A percentile compares a stretch with the other conserved stretches of the same genome.
Conservation (phyloP, 768 basidiomycete genomes). For the Kwoniella newhampshirensis region DNA sequence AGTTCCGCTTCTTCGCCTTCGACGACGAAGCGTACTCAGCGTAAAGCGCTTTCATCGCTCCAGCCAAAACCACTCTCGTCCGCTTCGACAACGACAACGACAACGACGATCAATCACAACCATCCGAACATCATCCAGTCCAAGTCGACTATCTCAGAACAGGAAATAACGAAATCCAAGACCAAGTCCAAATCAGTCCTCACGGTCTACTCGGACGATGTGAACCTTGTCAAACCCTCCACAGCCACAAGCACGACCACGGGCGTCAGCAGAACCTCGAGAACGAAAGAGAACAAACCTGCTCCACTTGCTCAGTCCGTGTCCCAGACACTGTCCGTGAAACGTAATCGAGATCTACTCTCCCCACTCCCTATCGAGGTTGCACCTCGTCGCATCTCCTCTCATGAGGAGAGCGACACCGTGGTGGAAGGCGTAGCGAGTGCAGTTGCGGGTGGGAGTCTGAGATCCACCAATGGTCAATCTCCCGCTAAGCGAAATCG, state of each 20-base stretch:
- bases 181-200: no score
- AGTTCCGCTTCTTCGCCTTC: not conserved
- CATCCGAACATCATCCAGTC: no score
- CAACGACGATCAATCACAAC: no score
- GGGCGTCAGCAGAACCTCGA: no score
- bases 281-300: no score
- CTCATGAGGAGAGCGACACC: not conserved
- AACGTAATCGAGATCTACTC: slow-evolving; percentile 10
- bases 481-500: slow-evolving; percentile 11
- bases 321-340: not conserved
- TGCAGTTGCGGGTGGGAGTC: no score
- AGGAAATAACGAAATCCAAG: no score
- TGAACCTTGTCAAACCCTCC: no score
- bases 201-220: no score
- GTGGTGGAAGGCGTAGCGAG: no score
- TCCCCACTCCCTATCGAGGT: slow-evolving; percentile 16
- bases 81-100: not conserved
- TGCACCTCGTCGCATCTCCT: not conserved
- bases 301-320: not conserved
- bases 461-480: not conserved
- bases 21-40: not conserved
- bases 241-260: no score
- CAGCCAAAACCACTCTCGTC: slow-evolving; percentile 7
- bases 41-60: slow-evolving; percentile 9
- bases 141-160: no score